phyloP scores from a whole-genome alignment of 306 rosid species.

The Malus fusca region DNA sequence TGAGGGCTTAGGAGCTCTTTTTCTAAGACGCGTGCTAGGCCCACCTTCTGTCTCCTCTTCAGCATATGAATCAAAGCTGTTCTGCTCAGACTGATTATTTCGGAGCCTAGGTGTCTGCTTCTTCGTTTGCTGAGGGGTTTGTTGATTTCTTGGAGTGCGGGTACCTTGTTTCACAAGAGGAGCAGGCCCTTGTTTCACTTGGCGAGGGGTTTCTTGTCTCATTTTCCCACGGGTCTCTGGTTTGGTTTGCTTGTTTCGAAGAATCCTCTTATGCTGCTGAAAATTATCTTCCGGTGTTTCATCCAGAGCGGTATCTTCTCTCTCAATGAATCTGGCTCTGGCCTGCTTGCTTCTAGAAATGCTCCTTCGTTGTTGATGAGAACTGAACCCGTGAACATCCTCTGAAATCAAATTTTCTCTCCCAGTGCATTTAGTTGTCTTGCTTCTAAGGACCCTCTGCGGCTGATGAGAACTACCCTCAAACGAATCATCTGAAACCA shows the following conservation, averaged over 20 bases:
- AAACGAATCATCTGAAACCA: slow-evolving; percentile 36
- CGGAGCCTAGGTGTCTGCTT: slow-evolving; percentile 31
- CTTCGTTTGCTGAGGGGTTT: slow-evolving; percentile 37
- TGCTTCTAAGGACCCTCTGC: slow-evolving; percentile 18
- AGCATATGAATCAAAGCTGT: slow-evolving; percentile 23
- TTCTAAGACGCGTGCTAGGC: slow-evolving; percentile 87
- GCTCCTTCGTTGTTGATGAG: slow-evolving; percentile 33
- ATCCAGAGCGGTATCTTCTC: slow-evolving; percentile 38
- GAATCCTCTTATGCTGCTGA: slow-evolving; percentile 42
- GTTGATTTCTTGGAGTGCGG: slow-evolving; percentile 25
- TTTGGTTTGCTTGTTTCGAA: slow-evolving; percentile 50
- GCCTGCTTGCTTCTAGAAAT: slow-evolving; percentile 49
- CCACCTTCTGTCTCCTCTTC: slow-evolving; percentile 73
- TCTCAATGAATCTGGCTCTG: slow-evolving; percentile 39
- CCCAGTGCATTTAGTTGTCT: slow-evolving; percentile 13
- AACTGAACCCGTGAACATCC: slow-evolving; percentile 22
- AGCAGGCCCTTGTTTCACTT: slow-evolving; percentile 35
- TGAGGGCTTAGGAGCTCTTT: slow-evolving; percentile 48
- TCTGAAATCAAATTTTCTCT: slow-evolving; percentile 18
- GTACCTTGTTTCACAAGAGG: slow-evolving; percentile 40
- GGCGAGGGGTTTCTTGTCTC: slow-evolving; percentile 37
- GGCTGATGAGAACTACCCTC: slow-evolving; percentile 21
- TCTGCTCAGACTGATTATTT: slow-evolving; percentile 33
- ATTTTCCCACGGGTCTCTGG: slow-evolving; percentile 31
- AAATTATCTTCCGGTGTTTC: slow-evolving; percentile 27